Evolutionary conservation across 73 alveolate species (phyloP).

Genomic region (Symbiodinium natans): DNA sequence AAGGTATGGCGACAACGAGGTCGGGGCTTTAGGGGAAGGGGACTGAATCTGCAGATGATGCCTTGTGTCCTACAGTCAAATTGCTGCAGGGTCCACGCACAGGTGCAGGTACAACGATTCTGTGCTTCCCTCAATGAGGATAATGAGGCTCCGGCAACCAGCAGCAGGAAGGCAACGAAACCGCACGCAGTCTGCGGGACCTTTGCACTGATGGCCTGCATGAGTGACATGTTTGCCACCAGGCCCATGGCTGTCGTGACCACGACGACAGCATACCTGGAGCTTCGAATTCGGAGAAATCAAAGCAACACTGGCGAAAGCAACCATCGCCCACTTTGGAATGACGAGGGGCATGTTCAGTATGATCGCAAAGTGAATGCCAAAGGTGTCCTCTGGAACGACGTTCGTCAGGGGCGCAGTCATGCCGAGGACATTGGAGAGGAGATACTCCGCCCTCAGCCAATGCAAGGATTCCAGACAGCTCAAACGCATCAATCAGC

Average conservation of each 20-base stretch:
- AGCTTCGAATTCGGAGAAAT: not conserved
- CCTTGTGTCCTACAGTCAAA: too few relatives aligned
- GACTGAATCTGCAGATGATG: too few relatives aligned
- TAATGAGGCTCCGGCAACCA: not conserved
- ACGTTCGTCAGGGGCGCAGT: slow-evolving; percentile 37
- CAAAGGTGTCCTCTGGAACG: slow-evolving; percentile 29
- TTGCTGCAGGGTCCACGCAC: not conserved
- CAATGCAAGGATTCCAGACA: not conserved
- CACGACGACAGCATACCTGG: slow-evolving; percentile 53
- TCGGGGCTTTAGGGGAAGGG: not conserved
- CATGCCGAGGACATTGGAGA: slow-evolving; percentile 71
- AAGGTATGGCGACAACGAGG: not conserved
- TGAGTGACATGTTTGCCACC: slow-evolving; percentile 65
- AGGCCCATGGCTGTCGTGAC: slow-evolving; percentile 67
- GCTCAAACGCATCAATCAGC: not conserved
- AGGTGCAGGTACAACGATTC: not conserved
- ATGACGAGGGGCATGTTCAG: not conserved
- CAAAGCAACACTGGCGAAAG: too few relatives aligned
- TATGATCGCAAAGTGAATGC: slow-evolving; percentile 62
- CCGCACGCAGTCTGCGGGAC: slow-evolving; percentile 37
- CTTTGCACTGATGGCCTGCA: slow-evolving; percentile 26
- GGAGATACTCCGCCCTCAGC: slow-evolving; percentile 64
- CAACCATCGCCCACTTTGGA: too few relatives aligned
- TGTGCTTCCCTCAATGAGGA: not conserved
- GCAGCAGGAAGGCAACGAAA: slow-evolving; percentile 7